phyloP scores from a whole-genome alignment of 805 yeast genomes.

The Cyberlindnera sargentensis region DNA sequence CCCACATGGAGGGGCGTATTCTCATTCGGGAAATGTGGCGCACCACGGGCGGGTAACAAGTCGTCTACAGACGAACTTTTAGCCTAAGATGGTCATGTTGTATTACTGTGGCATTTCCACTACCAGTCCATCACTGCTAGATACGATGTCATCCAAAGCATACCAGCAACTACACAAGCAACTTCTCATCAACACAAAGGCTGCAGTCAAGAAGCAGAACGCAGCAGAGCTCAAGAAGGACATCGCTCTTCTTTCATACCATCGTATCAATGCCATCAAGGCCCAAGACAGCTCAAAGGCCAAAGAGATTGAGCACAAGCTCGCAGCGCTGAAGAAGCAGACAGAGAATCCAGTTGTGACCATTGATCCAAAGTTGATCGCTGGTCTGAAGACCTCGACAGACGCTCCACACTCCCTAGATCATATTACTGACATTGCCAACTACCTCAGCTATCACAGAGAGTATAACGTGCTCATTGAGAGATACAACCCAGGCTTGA shows the following conservation, averaged over 20 bases:
- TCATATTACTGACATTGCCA: conserved; percentile 52
- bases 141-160: conserved; percentile 10
- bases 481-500: conserved; percentile 80
- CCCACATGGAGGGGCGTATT: background rate
- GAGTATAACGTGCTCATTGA: conserved; percentile 72
- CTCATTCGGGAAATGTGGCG: background rate
- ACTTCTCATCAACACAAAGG: conserved; percentile 18
- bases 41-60: background rate
- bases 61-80: background rate
- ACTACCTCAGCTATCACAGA: conserved; percentile 66
- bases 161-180: conserved; percentile 16
- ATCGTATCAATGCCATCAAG: conserved; percentile 21
- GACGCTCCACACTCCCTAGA: conserved; percentile 18
- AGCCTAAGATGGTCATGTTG: no score
- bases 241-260: conserved; percentile 20
- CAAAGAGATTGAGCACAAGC: conserved; percentile 14
- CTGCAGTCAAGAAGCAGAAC: conserved; percentile 20
- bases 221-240: conserved; percentile 20
- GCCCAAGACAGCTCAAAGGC: conserved; percentile 15
- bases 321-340: conserved; percentile 13
- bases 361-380: conserved; percentile 7
- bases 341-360: conserved; percentile 14
- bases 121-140: no score
- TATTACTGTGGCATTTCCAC: no score
- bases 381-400: conserved; percentile 12